Percentiles rank a stretch among this genome's conserved stretches.
Conservation (phyloP, 345 rosid genomes). For the Carallia brachiata region DNA sequence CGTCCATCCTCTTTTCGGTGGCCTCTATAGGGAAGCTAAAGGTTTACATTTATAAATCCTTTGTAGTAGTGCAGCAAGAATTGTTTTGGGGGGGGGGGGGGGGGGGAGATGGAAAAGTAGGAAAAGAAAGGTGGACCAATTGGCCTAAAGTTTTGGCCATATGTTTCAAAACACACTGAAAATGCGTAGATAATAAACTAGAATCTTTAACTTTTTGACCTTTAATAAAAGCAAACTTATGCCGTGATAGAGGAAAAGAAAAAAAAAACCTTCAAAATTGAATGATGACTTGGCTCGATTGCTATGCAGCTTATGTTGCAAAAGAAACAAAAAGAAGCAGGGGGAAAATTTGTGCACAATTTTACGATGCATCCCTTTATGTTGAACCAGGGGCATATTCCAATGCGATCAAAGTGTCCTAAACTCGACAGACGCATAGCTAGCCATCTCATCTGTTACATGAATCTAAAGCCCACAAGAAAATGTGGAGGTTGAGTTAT, state of each 20-base stretch:
- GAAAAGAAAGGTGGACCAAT: background rate
- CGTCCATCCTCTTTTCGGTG: background rate
- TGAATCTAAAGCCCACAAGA: too few relatives aligned
- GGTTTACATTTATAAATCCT: background rate
- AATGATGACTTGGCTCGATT: background rate
- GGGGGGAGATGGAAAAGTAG: background rate
- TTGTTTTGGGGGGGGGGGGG: background rate
- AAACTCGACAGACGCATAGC: background rate
- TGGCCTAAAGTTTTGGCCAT: background rate
- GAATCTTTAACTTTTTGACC: background rate
- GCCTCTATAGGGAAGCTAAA: background rate
- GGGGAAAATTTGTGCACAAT: background rate
- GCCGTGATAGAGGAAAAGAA: too few relatives aligned
- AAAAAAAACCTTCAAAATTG: background rate
- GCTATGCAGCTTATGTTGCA: background rate
- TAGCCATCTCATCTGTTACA: background rate
- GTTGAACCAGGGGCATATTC: too few relatives aligned
- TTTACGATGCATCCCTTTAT: background rate
- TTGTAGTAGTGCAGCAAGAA: background rate
- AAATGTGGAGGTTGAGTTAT: too few relatives aligned
- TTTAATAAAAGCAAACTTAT: background rate
- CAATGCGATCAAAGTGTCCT: too few relatives aligned
- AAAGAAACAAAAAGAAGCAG: background rate
- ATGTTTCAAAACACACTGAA: background rate
- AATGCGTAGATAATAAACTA: background rate